Percentiles rank a stretch among this genome's conserved stretches.
These are phyloP conservation scores for Dioscorea zingiberensis DNA, from an alignment of 106 monocot species.

Conservation along the genomic window DNA sequence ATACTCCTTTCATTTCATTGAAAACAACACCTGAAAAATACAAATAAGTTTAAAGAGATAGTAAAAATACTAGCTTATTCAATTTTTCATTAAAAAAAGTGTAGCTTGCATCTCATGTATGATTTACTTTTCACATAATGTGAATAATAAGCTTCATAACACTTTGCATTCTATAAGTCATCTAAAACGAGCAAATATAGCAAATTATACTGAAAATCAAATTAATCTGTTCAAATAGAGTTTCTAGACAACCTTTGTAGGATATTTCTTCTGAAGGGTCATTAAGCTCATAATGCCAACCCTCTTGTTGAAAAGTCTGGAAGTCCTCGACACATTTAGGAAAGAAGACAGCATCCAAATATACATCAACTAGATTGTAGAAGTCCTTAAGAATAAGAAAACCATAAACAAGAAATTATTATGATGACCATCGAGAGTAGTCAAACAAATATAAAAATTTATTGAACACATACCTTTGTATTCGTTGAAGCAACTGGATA, in stretches of 20 bases:
- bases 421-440: background rate
- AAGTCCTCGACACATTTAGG: conserved; percentile 92
- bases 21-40: conserved; percentile 87
- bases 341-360: conserved; percentile 96
- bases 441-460: background rate
- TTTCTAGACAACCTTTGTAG: conserved; percentile 62
- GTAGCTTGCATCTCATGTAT: too few species aligned
- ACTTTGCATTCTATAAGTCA: too few species aligned
- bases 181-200: background rate
- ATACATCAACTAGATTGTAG: conserved; percentile 99
- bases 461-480: conserved; percentile 46
- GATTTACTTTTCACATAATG: too few species aligned
- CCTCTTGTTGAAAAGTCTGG: conserved; percentile 98
- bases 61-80: too few species aligned
- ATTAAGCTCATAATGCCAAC: conserved; percentile 99
- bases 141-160: too few species aligned
- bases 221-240: background rate
- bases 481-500: conserved; percentile 99
- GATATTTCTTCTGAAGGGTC: conserved; percentile 85
- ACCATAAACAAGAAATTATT: background rate
- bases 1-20: conserved; percentile 99
- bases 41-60: background rate
- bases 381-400: conserved; percentile 64
- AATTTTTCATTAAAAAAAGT: too few species aligned
- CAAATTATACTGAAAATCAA: background rate